Conservation (phyloP, 257 asterid genomes). For the Solanum megistacrolobum region DNA sequence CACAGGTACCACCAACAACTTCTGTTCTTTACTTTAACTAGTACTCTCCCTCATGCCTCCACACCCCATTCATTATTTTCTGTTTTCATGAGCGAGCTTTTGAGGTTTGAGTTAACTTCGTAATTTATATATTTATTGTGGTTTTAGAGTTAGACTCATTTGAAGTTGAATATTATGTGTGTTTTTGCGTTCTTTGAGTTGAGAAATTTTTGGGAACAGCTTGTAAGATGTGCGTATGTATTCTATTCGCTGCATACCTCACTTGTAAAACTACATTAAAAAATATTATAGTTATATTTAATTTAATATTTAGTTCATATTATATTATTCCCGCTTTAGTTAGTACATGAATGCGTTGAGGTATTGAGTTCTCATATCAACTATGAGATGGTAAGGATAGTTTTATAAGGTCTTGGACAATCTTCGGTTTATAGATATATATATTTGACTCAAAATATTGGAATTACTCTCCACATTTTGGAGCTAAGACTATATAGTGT, state of each 20-base stretch:
- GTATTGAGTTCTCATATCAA: neutral
- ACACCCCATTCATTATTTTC: neutral
- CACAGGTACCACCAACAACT: neutral
- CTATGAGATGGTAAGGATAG: neutral
- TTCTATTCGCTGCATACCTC: neutral
- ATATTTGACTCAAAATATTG: neutral
- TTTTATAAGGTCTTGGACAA: neutral
- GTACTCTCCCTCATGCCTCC: neutral
- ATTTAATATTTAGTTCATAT: neutral
- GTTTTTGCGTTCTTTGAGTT: neutral
- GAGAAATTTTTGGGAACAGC: neutral
- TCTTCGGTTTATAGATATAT: neutral
- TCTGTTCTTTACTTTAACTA: neutral
- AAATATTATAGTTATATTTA: neutral
- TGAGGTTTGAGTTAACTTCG: neutral
- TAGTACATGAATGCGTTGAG: neutral
- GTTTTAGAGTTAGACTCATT: neutral
- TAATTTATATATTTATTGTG: neutral
- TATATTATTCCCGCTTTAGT: neutral
- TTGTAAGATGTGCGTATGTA: neutral
- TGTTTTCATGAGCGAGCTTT: too few species aligned
- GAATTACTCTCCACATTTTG: neutral
- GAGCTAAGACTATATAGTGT: neutral
- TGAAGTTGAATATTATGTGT: neutral
- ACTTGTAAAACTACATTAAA: neutral